Evolutionary conservation across 768 basidiomycete genomes (phyloP).

Genomic region (Calocybe indica): DNA sequence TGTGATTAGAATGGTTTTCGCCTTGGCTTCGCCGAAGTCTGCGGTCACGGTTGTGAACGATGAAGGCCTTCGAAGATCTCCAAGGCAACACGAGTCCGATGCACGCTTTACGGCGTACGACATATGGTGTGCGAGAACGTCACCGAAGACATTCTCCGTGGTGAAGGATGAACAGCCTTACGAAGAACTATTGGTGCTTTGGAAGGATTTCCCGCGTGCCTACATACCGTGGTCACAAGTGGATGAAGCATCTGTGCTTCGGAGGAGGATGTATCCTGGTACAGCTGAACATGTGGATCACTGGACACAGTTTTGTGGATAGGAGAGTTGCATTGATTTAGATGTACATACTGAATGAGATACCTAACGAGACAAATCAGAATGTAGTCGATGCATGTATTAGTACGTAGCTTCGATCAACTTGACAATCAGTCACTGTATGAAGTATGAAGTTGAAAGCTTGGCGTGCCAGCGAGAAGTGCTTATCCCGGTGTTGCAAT

Average conservation of each 20-base stretch:
- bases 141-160: neutral
- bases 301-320: too few species aligned
- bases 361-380: too few species aligned
- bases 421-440: too few species aligned
- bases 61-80: too few species aligned
- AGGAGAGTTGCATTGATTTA: too few species aligned
- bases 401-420: too few species aligned
- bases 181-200: neutral
- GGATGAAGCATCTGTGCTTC: neutral
- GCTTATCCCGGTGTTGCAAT: too few species aligned
- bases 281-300: too few species aligned
- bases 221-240: neutral
- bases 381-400: too few species aligned
- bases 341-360: too few species aligned
- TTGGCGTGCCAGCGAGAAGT: too few species aligned
- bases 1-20: constrained; percentile 10
- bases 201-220: neutral
- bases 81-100: neutral
- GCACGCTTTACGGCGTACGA: neutral
- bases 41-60: neutral
- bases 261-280: neutral
- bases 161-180: neutral
- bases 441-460: too few species aligned
- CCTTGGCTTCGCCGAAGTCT: constrained; percentile 1
- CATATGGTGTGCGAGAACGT: constrained; percentile 1